phyloP scores from a whole-genome alignment of 1,284 basidiomycete species.

The Boletellus deceptivus region DNA sequence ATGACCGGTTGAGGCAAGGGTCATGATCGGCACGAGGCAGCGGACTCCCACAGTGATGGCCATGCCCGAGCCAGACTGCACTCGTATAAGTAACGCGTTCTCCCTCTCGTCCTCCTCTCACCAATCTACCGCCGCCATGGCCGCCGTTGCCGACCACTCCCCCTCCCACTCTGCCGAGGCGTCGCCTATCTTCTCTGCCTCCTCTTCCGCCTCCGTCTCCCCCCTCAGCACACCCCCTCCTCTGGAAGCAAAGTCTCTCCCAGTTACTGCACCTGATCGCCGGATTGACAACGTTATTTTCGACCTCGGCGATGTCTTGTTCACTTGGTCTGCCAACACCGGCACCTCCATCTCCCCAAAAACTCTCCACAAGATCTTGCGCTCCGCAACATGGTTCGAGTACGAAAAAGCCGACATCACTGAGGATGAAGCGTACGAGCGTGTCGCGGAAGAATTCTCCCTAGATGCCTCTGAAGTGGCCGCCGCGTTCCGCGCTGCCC shows the following conservation, averaged over 20 bases:
- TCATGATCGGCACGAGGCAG: no score
- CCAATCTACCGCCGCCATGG: no score
- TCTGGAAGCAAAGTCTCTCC: background rate
- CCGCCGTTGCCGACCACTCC: background rate
- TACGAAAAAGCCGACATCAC: slow-evolving; percentile 23
- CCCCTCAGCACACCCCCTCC: slow-evolving; percentile 6
- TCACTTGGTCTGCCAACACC: slow-evolving; percentile 22
- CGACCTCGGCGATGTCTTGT: slow-evolving; percentile 25
- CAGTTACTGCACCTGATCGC: slow-evolving; percentile 6
- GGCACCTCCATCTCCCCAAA: slow-evolving; percentile 16
- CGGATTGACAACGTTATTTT: slow-evolving; percentile 25
- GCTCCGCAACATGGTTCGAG: slow-evolving; percentile 22
- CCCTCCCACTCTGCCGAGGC: background rate
- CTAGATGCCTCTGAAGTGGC: slow-evolving; percentile 14
- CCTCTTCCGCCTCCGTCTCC: background rate
- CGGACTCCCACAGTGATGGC: no score
- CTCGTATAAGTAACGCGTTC: no score
- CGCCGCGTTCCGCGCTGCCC: slow-evolving; percentile 9
- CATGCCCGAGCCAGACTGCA: no score
- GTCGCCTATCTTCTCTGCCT: slow-evolving; percentile 3
- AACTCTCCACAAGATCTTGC: slow-evolving; percentile 14
- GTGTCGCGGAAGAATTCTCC: slow-evolving; percentile 16
- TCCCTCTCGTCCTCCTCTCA: no score
- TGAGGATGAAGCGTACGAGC: slow-evolving; percentile 15
- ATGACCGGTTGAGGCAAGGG: no score